These are phyloP conservation scores for Breynia disticha DNA, from an alignment of 441 rosid genomes.

Conservation along the genomic window DNA sequence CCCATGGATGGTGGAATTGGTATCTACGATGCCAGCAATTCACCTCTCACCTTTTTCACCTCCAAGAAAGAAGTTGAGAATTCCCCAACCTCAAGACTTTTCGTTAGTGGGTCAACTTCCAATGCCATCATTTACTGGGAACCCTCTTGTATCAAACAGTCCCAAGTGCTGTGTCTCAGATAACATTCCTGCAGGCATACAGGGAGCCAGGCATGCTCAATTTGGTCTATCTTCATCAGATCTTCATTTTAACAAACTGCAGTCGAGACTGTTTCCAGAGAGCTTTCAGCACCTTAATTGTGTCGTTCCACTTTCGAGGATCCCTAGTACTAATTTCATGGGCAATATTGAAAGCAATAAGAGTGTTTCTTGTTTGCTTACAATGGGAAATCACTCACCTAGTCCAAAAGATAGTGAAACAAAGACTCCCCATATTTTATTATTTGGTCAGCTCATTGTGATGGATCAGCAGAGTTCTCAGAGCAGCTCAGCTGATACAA, in stretches of 20 bases:
- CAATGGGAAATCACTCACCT: conserved; percentile 34
- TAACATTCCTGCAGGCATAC: conserved; percentile 95
- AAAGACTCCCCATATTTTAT: conserved; percentile 51
- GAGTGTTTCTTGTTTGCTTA: conserved; percentile 49
- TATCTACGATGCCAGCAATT: conserved; percentile 58
- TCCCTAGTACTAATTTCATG: conserved; percentile 21
- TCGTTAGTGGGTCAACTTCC: conserved; percentile 44
- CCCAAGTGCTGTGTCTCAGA: conserved; percentile 60
- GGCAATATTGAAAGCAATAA: conserved; percentile 26
- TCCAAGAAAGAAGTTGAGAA: conserved; percentile 70
- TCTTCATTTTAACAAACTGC: conserved; percentile 56
- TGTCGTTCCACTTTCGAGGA: conserved; percentile 20
- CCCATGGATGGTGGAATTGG: conserved; percentile 95
- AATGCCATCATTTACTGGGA: conserved; percentile 54
- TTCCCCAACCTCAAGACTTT: conserved; percentile 57
- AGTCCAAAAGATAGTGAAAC: conserved; percentile 33
- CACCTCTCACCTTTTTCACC: conserved; percentile 68
- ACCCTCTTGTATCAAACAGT: conserved; percentile 44
- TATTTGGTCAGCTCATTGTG: conserved; percentile 81
- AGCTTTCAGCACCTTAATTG: conserved; percentile 30
- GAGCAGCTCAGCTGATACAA: conserved; percentile 49
- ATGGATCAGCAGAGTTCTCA: conserved; percentile 50
- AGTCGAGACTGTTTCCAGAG: conserved; percentile 31
- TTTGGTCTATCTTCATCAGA: conserved; percentile 62
- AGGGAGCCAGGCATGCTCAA: conserved; percentile 99